Evolutionary conservation across 2,329 filamentous ascomycete species (phyloP).

Genomic region (Colletotrichum sp.): DNA sequence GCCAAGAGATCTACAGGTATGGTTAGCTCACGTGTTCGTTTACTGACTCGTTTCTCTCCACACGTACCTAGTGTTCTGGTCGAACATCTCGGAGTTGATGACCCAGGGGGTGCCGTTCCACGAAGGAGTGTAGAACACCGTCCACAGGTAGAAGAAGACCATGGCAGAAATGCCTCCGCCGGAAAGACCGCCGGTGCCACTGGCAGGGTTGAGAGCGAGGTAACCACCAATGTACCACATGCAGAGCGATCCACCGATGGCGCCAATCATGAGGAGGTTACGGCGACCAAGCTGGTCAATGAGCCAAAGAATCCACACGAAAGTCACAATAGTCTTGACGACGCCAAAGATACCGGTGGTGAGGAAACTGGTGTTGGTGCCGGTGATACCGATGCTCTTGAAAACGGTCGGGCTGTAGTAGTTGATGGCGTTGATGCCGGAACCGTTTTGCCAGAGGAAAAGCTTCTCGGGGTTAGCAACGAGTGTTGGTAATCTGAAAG

Average conservation of each 20-base stretch:
- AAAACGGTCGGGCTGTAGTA: constrained; percentile 77
- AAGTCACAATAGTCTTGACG: constrained; percentile 72
- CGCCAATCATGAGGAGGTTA: constrained; percentile 70
- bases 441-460: constrained; percentile 81
- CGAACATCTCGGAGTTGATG: constrained; percentile 77
- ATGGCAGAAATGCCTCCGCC: constrained; percentile 61
- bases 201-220: constrained; percentile 46
- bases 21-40: background rate
- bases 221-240: constrained; percentile 67
- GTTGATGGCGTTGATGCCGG: constrained; percentile 77
- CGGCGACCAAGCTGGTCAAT: constrained; percentile 64
- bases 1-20: constrained; percentile 55
- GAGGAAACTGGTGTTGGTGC: constrained; percentile 49
- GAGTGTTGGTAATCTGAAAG: background rate
- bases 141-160: constrained; percentile 79
- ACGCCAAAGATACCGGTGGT: constrained; percentile 81
- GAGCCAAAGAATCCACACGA: constrained; percentile 72
- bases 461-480: constrained; percentile 40
- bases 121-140: constrained; percentile 69
- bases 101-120: constrained; percentile 83
- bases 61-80: constrained; percentile 52
- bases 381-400: constrained; percentile 52
- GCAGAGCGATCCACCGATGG: constrained; percentile 57
- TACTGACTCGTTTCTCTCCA: background rate
- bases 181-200: constrained; percentile 38